A percentile compares a stretch with the other conserved stretches of the same genome.
phyloP scores from a whole-genome alignment of 148 eudicot genomes.

The Bassia scoparia region DNA sequence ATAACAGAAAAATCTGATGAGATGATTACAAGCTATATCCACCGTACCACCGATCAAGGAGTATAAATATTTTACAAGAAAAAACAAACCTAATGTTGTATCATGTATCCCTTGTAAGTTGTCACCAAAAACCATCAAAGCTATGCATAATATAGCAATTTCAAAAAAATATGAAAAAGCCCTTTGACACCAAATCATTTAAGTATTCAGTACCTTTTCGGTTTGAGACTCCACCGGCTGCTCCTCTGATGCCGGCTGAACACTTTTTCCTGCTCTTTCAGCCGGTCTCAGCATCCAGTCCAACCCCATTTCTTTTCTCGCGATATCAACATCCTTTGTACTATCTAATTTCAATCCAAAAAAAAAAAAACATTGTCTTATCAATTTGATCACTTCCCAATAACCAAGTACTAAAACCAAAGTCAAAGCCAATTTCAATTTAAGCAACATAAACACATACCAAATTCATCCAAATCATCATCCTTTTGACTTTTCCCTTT shows the following conservation, averaged over 20 bases:
- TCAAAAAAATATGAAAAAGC: not conserved
- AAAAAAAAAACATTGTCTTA: not conserved
- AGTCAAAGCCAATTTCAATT: not conserved
- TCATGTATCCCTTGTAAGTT: too few species aligned
- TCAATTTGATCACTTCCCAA: not conserved
- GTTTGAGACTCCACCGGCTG: constrained; percentile 43
- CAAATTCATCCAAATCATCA: constrained; percentile 14
- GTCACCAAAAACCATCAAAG: not conserved
- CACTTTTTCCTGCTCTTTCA: constrained; percentile 34
- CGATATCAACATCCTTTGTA: constrained; percentile 33
- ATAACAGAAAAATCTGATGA: not conserved
- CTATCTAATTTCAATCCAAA: constrained; percentile 29
- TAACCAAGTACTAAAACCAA: not conserved
- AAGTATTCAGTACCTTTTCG: constrained; percentile 87
- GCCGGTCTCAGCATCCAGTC: constrained; percentile 93
- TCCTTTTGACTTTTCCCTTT: constrained; percentile 10
- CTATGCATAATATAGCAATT: not conserved
- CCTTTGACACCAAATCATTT: not conserved
- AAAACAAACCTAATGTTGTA: too few species aligned
- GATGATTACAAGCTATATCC: not conserved
- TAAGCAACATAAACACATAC: not conserved
- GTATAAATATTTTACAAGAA: too few species aligned
- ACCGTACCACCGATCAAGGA: not conserved
- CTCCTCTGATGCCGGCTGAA: constrained; percentile 26
- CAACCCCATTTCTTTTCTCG: constrained; percentile 78